Evolutionary conservation across 2,329 filamentous ascomycete genomes (phyloP).

Genomic region (Elsinoe necatrix): DNA sequence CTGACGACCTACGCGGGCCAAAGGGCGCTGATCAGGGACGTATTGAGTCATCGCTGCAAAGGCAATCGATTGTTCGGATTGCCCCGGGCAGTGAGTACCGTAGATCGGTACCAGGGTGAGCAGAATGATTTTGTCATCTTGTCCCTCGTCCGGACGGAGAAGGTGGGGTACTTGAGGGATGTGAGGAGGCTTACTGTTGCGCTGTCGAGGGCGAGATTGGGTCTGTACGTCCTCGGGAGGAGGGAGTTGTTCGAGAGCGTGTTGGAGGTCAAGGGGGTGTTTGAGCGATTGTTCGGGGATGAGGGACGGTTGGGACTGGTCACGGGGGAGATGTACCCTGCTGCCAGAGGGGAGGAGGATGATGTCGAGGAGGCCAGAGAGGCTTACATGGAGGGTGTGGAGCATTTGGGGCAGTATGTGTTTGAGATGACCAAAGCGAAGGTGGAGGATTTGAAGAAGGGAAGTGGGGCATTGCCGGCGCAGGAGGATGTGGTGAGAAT

Average conservation of each 20-base stretch:
- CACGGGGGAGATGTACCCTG: constrained; percentile 78
- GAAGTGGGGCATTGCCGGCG: constrained; percentile 27
- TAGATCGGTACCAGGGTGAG: constrained; percentile 98
- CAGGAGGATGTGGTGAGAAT: constrained; percentile 29
- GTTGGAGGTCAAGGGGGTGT: constrained; percentile 79
- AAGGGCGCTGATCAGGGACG: constrained; percentile 76
- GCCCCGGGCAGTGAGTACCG: constrained; percentile 82
- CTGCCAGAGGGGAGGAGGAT: constrained; percentile 38
- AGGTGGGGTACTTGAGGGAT: constrained; percentile 87
- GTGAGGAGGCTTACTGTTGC: constrained; percentile 90
- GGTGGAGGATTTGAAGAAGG: constrained; percentile 48
- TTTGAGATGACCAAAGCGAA: constrained; percentile 86
- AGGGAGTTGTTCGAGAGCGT: constrained; percentile 81
- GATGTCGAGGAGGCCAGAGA: constrained; percentile 43
- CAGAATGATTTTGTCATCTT: constrained; percentile 98
- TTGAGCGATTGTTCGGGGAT: constrained; percentile 62
- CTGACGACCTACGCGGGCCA: constrained; percentile 92
- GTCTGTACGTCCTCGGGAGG: constrained; percentile 85
- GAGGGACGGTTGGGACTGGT: constrained; percentile 62
- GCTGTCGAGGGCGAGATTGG: constrained; percentile 81
- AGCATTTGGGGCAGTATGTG: constrained; percentile 93
- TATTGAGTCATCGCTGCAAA: constrained; percentile 73
- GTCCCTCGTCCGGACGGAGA: constrained; percentile 79
- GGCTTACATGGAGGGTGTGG: constrained; percentile 77
- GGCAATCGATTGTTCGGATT: constrained; percentile 79